Base-by-base conservation (phyloP, 169 alveolate genomes). In the Ichthyophthirius multifiliis region DNA sequence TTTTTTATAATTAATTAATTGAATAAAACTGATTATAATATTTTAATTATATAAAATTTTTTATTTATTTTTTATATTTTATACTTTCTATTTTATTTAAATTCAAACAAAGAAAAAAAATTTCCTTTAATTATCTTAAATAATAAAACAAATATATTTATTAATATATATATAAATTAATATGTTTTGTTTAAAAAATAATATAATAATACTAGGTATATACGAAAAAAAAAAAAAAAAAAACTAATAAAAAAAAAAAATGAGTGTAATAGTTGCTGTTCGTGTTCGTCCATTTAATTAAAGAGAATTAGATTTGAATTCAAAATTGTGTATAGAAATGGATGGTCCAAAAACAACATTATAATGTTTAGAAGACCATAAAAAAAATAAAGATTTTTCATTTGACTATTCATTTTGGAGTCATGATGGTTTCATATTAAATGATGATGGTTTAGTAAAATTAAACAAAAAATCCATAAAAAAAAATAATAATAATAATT, bases 341-440 rank as follows among this genome's bases (percentile, higher is more conserved):
- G 88, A 90, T 23, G 96, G 94, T 32, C 67, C 77, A 20, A 84
- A 91, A 41, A 93, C 97, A 5, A 89, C 90, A 13, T 80, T 89
- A 37, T 78, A 84, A 32, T 89, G 92, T 48, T 76, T 77, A 32
- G 89, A 80, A 12, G 95, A 84, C 4, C 85, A 87, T 9, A 91
- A 86, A 34, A 75, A 83, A 39, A 89, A 84, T 45, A 91, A 89
- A 65, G 91, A 90, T 64, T 97, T 97, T 80, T 78, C 98, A 13
- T 96, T 95, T 85, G 98, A 97, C 76, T 95, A 94, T 74, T 90
- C 97, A 20, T 94, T 95, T 84, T 97, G 99, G 98, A 92, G 97
- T 16, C 98, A 96, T 83, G 99, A 97, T 84, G 97, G 96, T n/a
- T 97, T 88, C 82, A 90, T 73, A 43, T 89, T 78, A 18, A 90